Evolutionary conservation across 345 rosid species (phyloP).

Genomic region (Draba incana): DNA sequence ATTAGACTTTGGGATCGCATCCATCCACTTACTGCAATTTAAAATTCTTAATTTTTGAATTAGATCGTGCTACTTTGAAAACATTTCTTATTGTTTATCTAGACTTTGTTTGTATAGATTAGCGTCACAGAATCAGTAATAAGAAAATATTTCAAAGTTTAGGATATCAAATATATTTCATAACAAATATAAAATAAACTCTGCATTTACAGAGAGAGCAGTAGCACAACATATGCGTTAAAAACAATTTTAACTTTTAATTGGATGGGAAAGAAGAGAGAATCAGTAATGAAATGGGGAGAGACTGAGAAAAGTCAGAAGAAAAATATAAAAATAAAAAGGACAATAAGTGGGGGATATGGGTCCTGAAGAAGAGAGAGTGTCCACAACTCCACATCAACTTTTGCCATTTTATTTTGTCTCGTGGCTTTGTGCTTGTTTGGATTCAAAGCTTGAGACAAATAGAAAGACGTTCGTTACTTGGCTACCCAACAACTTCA

Average conservation of each 20-base stretch:
- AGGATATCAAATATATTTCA: too few relatives aligned
- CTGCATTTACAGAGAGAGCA: not conserved
- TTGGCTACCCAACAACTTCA: constrained; percentile 41
- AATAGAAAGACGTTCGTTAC: constrained; percentile 34
- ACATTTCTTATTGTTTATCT: not conserved
- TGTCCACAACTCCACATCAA: constrained; percentile 31
- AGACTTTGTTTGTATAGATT: not conserved
- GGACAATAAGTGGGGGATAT: constrained; percentile 38
- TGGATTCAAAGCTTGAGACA: constrained; percentile 41
- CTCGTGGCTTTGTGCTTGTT: constrained; percentile 22
- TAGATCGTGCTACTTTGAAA: too few relatives aligned
- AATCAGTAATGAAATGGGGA: constrained; percentile 40
- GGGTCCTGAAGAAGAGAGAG: constrained; percentile 39
- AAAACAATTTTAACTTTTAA: constrained; percentile 6
- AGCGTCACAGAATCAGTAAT: not conserved
- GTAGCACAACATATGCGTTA: not conserved
- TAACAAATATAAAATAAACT: too few relatives aligned
- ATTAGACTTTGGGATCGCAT: constrained; percentile 28
- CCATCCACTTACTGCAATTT: not conserved
- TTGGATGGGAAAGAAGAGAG: constrained; percentile 39
- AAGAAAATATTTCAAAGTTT: too few relatives aligned
- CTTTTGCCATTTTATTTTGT: constrained; percentile 37
- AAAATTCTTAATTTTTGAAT: too few relatives aligned
- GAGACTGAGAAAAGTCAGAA: constrained; percentile 37
- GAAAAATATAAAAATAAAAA: not conserved